Evolutionary conservation across 2,329 filamentous ascomycete species (phyloP).

Genomic region (Fusarium oxysporum): DNA sequence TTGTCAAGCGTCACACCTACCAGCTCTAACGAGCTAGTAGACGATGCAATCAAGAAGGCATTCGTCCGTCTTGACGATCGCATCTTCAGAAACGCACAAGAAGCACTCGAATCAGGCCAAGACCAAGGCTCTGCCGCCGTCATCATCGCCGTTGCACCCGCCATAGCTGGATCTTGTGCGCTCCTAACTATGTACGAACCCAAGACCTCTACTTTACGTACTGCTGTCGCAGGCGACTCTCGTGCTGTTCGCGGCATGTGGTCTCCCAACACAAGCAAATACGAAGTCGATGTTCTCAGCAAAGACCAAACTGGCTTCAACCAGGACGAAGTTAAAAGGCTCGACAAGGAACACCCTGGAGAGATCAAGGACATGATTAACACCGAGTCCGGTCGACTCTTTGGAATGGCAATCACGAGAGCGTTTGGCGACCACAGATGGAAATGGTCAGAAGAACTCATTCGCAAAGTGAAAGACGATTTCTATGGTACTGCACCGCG

Average conservation of each 20-base stretch:
- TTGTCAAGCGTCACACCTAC: conserved; percentile 47
- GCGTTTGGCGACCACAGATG: conserved; percentile 76
- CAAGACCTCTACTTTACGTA: conserved; percentile 62
- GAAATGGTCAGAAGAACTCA: conserved; percentile 70
- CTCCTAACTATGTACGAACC: conserved; percentile 73
- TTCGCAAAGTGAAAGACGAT: conserved; percentile 51
- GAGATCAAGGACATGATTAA: conserved; percentile 66
- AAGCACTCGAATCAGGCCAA: conserved; percentile 45
- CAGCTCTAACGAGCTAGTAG: conserved; percentile 60
- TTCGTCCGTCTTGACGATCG: conserved; percentile 69
- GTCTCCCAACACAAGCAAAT: conserved; percentile 56
- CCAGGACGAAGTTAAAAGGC: conserved; percentile 64
- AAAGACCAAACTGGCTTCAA: conserved; percentile 76
- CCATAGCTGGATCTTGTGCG: conserved; percentile 69
- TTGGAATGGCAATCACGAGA: conserved; percentile 71
- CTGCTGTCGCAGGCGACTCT: conserved; percentile 76
- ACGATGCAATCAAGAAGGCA: conserved; percentile 65
- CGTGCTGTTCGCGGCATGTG: conserved; percentile 70
- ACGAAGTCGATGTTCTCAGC: conserved; percentile 66
- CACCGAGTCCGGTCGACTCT: conserved; percentile 65
- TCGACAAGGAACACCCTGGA: conserved; percentile 70
- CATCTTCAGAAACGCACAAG: conserved; percentile 57
- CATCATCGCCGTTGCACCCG: conserved; percentile 50
- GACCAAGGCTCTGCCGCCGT: conserved; percentile 46
- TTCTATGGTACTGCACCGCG: conserved; percentile 60